Evolutionary conservation across 768 basidiomycete species (phyloP).

Genomic region (Heimioporus sp.): DNA sequence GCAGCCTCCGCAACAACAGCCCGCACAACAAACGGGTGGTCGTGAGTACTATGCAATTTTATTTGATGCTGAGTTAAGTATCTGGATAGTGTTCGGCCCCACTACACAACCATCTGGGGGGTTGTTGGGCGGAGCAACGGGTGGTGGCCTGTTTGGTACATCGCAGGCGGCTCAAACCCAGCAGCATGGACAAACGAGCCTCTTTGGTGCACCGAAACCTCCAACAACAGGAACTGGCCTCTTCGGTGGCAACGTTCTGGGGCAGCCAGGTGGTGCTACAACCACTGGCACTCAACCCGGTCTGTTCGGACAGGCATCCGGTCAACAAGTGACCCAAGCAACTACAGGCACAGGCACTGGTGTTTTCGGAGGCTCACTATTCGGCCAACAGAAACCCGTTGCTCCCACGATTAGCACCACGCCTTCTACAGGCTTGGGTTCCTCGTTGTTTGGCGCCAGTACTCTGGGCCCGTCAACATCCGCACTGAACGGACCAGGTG

Average conservation of each 20-base stretch:
- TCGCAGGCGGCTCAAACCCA: slow-evolving; percentile 37
- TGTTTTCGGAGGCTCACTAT: slow-evolving; percentile 44
- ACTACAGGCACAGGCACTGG: slow-evolving; percentile 26
- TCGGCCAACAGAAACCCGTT: slow-evolving; percentile 48
- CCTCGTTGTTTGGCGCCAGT: slow-evolving; percentile 39
- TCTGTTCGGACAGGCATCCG: slow-evolving; percentile 54
- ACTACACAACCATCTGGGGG: slow-evolving; percentile 30
- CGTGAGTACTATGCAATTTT: slow-evolving; percentile 26
- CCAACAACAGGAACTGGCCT: slow-evolving; percentile 34
- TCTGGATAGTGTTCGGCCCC: slow-evolving; percentile 36
- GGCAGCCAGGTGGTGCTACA: slow-evolving; percentile 37
- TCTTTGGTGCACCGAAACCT: slow-evolving; percentile 31
- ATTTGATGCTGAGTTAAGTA: slow-evolving; percentile 4
- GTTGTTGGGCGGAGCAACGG: slow-evolving; percentile 37
- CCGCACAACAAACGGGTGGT: slow-evolving; percentile 37
- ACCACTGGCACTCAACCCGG: slow-evolving; percentile 28
- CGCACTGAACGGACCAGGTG: slow-evolving; percentile 50
- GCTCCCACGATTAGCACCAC: slow-evolving; percentile 47
- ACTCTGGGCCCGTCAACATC: slow-evolving; percentile 40
- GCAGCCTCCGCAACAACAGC: slow-evolving; percentile 35
- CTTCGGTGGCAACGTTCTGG: slow-evolving; percentile 53
- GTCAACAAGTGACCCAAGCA: slow-evolving; percentile 43
- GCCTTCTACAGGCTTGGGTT: slow-evolving; percentile 38
- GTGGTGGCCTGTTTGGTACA: slow-evolving; percentile 33
- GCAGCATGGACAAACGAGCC: slow-evolving; percentile 33